Conservation (phyloP, 129 eudicot species). For the Apium graveolens region DNA sequence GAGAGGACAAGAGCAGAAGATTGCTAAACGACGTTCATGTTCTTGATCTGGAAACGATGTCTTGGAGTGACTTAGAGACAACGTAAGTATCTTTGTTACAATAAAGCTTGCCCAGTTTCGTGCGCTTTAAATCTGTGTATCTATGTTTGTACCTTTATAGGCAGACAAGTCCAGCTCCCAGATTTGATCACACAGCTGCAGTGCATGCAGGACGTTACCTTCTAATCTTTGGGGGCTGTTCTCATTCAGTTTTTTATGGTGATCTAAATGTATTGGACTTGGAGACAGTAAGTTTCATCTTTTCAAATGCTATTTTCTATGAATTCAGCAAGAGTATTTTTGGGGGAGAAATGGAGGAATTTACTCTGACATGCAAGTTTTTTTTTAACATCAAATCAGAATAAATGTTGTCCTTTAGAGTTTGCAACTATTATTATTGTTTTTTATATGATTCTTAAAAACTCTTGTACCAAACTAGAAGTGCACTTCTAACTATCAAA, state of each 20-base stretch:
- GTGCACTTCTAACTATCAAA: too few relatives aligned
- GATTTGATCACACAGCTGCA: conserved; percentile 87
- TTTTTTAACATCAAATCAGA: too few relatives aligned
- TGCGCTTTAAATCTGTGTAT: conserved; percentile 9
- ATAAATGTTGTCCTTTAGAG: too few relatives aligned
- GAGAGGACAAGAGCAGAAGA: conserved; percentile 60
- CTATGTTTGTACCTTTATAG: conserved; percentile 46
- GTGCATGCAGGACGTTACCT: conserved; percentile 85
- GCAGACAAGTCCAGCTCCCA: conserved; percentile 86
- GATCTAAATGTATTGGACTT: conserved; percentile 83
- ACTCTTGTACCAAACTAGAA: too few relatives aligned
- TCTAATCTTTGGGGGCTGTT: conserved; percentile 87
- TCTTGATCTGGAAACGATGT: conserved; percentile 75
- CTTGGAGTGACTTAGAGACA: conserved; percentile 63
- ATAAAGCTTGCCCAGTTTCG: conserved; percentile 7
- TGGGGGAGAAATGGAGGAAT: neutral
- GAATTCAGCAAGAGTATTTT: neutral
- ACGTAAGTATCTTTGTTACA: conserved; percentile 35
- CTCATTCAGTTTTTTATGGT: conserved; percentile 82
- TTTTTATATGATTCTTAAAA: too few relatives aligned
- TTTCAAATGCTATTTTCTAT: neutral
- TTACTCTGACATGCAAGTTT: too few relatives aligned
- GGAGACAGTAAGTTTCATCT: conserved; percentile 57
- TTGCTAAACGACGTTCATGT: conserved; percentile 71
- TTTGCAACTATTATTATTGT: too few relatives aligned